Percentiles rank a stretch among this genome's conserved stretches.
These are phyloP conservation scores for Xenoacremonium recifei DNA, from an alignment of 2,329 filamentous ascomycete genomes.

Conservation along the genomic window DNA sequence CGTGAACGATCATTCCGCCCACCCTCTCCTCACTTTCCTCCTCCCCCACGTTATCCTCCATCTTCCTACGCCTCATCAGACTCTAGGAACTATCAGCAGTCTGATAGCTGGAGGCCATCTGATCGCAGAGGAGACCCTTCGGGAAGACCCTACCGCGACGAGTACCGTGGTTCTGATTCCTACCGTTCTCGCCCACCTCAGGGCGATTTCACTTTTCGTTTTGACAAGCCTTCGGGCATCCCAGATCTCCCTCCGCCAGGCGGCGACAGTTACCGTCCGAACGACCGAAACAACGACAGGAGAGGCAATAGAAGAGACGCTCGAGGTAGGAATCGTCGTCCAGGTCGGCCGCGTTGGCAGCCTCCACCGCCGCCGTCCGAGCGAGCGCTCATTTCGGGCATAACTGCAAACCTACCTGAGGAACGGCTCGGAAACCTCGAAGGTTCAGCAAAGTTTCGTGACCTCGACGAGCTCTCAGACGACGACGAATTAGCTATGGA, in stretches of 20 bases:
- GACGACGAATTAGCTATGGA: constrained; percentile 66
- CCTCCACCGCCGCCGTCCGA: constrained; percentile 44
- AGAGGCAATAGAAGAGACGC: constrained; percentile 24
- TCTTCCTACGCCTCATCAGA: constrained; percentile 2
- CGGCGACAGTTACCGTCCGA: too few species aligned
- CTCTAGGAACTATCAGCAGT: constrained; percentile 17
- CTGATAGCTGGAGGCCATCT: constrained; percentile 30
- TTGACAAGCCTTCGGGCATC: constrained; percentile 51
- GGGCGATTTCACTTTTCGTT: constrained; percentile 56
- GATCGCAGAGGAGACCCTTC: constrained; percentile 19
- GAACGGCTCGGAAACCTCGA: constrained; percentile 46
- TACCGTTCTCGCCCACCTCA: constrained; percentile 35
- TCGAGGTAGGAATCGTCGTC: constrained; percentile 25
- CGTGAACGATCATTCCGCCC: constrained; percentile 16
- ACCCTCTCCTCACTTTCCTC: constrained; percentile 13
- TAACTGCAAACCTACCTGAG: constrained; percentile 40
- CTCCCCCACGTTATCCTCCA: not conserved
- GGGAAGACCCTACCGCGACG: constrained; percentile 19
- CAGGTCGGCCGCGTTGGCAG: constrained; percentile 28
- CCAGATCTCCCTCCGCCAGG: constrained; percentile 27
- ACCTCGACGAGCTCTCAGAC: constrained; percentile 59
- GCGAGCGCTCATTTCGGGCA: constrained; percentile 47
- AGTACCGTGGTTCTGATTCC: constrained; percentile 23
- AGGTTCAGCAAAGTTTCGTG: constrained; percentile 50
- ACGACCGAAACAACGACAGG: constrained; percentile 14